Conservation (phyloP, 352 stramenopile genomes). For the Aphanomyces euteiches region DNA sequence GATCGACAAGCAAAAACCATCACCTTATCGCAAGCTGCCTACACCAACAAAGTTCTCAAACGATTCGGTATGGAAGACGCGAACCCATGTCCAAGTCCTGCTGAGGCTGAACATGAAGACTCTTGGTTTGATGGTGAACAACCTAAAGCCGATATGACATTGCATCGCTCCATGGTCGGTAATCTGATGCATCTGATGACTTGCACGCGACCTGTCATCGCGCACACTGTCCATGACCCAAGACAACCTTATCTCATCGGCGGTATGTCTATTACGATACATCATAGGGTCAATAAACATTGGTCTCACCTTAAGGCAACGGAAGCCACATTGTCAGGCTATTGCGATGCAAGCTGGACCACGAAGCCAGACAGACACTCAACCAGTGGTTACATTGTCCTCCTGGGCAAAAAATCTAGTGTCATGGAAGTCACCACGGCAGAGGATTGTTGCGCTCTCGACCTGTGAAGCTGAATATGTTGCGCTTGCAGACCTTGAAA, state of each 20-base stretch:
- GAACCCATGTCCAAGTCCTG: constrained; percentile 10
- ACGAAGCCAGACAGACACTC: constrained; percentile 19
- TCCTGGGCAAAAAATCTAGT: neutral
- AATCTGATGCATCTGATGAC: constrained; percentile 32
- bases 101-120: constrained; percentile 6
- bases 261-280: constrained; percentile 10
- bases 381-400: neutral
- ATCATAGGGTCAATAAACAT: neutral
- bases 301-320: neutral
- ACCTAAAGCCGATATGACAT: neutral
- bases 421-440: constrained; percentile 1
- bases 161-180: constrained; percentile 22
- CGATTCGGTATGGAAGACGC: constrained; percentile 22
- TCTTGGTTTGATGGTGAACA: neutral
- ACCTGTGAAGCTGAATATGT: constrained; percentile 34
- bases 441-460: constrained; percentile 30
- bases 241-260: neutral
- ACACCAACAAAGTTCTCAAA: constrained; percentile 8
- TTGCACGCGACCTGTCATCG: constrained; percentile 32
- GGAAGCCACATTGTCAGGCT: neutral
- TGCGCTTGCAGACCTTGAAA: constrained; percentile 21
- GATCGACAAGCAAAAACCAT: neutral
- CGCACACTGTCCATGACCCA: constrained; percentile 17
- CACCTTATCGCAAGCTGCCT: constrained; percentile 10
- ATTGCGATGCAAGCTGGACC: constrained; percentile 15